phyloP scores from a whole-genome alignment of 2,329 filamentous ascomycete genomes.

The Cladosporium velox region DNA sequence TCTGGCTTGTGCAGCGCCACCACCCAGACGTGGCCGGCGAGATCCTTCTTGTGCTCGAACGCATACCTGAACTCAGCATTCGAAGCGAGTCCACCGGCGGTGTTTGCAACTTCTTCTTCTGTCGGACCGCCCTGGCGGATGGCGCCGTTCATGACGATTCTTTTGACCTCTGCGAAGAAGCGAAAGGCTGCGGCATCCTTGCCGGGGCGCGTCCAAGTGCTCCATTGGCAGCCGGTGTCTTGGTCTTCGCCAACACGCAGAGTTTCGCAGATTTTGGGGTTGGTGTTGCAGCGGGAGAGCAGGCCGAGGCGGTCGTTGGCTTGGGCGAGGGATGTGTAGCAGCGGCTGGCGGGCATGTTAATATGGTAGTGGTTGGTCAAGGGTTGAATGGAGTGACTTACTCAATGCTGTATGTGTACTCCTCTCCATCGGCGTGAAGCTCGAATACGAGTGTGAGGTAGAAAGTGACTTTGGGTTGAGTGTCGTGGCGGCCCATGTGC shows the following conservation, averaged over 20 bases:
- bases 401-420: constrained; percentile 25
- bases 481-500: not conserved
- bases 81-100: not conserved
- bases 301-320: constrained; percentile 24
- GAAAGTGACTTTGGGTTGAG: constrained; percentile 15
- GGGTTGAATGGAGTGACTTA: not conserved
- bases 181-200: constrained; percentile 21
- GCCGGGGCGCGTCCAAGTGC: constrained; percentile 22
- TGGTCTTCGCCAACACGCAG: constrained; percentile 9
- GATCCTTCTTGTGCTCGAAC: constrained; percentile 17
- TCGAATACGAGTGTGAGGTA: constrained; percentile 23
- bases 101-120: not conserved
- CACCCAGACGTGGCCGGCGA: constrained; percentile 23
- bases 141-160: constrained; percentile 20
- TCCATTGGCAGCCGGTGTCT: constrained; percentile 21
- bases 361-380: not conserved
- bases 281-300: constrained; percentile 22
- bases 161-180: constrained; percentile 22
- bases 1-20: constrained; percentile 21
- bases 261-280: constrained; percentile 10
- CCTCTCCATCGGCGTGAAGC: constrained; percentile 17
- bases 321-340: constrained; percentile 22
- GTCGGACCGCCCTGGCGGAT: constrained; percentile 8
- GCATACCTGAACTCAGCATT: constrained; percentile 4
- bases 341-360: constrained; percentile 5